Evolutionary conservation across 2,329 filamentous ascomycete species (phyloP).

Genomic region (Fusarium avenaceum): DNA sequence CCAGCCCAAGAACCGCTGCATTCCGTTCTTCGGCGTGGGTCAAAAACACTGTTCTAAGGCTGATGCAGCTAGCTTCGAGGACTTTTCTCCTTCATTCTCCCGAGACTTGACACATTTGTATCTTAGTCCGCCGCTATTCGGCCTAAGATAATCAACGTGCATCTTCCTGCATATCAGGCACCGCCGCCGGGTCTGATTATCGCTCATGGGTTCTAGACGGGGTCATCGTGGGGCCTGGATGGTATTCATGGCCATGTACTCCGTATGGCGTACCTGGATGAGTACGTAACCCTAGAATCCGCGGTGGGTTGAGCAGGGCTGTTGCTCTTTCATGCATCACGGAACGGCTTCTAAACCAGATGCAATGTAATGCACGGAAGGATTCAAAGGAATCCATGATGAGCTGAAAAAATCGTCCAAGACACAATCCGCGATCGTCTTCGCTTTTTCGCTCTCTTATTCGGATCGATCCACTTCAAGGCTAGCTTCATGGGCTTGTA

Average conservation of each 20-base stretch:
- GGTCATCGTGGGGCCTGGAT: conserved; percentile 14
- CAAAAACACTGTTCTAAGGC: conserved; percentile 36
- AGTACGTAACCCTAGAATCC: neutral
- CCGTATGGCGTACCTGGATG: neutral
- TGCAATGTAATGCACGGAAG: neutral
- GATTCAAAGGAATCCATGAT: conserved; percentile 5
- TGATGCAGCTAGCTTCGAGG: conserved; percentile 41
- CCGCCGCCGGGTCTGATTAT: conserved; percentile 35
- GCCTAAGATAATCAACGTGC: conserved; percentile 50
- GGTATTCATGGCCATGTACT: conserved; percentile 13
- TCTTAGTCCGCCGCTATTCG: conserved; percentile 32
- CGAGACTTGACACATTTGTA: conserved; percentile 31
- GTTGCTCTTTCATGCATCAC: neutral
- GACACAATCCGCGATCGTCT: conserved; percentile 2
- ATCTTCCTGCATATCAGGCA: conserved; percentile 45
- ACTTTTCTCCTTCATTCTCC: conserved; percentile 18
- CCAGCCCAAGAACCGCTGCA: conserved; percentile 28
- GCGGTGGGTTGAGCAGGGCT: too few relatives aligned
- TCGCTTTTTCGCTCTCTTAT: conserved; percentile 33
- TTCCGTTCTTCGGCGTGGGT: conserved; percentile 48
- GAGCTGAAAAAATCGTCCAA: conserved; percentile 19
- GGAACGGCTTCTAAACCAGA: neutral
- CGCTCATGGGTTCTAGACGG: conserved; percentile 4
- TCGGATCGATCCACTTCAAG: conserved; percentile 29
- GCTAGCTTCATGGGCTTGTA: conserved; percentile 13